Evolutionary conservation across 2,329 filamentous ascomycete species (phyloP).

Genomic region (Aspergillus ibericus): DNA sequence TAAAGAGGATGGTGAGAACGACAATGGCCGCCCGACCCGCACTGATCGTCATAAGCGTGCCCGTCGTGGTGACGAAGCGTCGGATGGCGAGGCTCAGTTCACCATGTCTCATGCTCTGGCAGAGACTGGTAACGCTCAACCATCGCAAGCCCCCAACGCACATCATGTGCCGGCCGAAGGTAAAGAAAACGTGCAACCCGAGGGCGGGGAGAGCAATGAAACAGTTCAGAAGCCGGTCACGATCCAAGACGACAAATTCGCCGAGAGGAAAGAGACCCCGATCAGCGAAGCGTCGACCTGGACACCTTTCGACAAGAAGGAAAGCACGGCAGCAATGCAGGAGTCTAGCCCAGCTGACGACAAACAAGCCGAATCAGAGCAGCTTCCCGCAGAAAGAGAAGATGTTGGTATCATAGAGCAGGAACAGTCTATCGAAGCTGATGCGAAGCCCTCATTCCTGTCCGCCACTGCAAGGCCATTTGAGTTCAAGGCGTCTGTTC

Average conservation of each 20-base stretch:
- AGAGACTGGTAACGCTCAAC: slow-evolving; percentile 31
- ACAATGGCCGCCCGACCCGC: slow-evolving; percentile 63
- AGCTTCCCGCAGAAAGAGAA: slow-evolving; percentile 4
- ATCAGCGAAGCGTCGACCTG: slow-evolving; percentile 50
- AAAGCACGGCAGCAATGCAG: slow-evolving; percentile 46
- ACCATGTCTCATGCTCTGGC: slow-evolving; percentile 52
- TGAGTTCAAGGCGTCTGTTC: slow-evolving; percentile 45
- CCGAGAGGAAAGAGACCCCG: slow-evolving; percentile 31
- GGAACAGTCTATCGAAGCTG: slow-evolving; percentile 24
- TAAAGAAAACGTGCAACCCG: slow-evolving; percentile 39
- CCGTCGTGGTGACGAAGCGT: slow-evolving; percentile 63
- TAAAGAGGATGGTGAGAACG: slow-evolving; percentile 52
- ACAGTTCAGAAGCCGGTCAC: slow-evolving; percentile 39
- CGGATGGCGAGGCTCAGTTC: slow-evolving; percentile 73
- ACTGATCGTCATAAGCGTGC: slow-evolving; percentile 74
- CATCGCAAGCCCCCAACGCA: slow-evolving; percentile 25
- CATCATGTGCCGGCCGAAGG: slow-evolving; percentile 34
- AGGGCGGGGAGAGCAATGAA: slow-evolving; percentile 38
- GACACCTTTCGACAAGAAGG: slow-evolving; percentile 62
- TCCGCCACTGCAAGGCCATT: slow-evolving; percentile 74
- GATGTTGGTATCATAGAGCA: slow-evolving; percentile 5
- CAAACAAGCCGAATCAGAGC: slow-evolving; percentile 14
- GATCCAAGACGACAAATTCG: slow-evolving; percentile 39
- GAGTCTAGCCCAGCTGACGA: slow-evolving; percentile 34
- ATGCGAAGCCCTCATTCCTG: slow-evolving; percentile 55